Percentiles rank a stretch among this genome's conserved stretches.
These are phyloP conservation scores for Radiomyces spectabilis DNA, from an alignment of 192 early-diverging fungal genomes.

Conservation along the genomic window DNA sequence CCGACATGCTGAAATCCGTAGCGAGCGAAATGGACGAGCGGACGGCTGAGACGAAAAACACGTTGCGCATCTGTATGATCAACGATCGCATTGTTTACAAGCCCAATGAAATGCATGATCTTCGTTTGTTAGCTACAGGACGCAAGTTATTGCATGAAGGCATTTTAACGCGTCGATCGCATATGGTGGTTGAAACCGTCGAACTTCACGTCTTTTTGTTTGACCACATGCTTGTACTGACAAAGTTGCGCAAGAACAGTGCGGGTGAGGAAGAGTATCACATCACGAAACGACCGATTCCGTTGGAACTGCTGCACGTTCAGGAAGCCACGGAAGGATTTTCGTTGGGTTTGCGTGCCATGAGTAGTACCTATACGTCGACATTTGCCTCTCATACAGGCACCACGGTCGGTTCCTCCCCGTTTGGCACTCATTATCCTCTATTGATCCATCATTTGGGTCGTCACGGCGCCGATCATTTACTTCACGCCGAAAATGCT, in stretches of 20 bases:
- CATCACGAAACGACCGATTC: constrained; percentile 67
- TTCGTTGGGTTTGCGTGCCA: constrained; percentile 7
- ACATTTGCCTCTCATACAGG: not conserved
- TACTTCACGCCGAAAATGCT: constrained; percentile 67
- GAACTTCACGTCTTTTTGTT: constrained; percentile 80
- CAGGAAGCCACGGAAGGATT: constrained; percentile 18
- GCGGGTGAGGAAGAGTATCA: constrained; percentile 53
- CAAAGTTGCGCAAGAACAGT: constrained; percentile 43
- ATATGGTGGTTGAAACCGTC: constrained; percentile 39
- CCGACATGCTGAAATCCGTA: constrained; percentile 6
- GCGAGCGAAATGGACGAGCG: constrained; percentile 10
- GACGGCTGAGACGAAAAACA: constrained; percentile 6
- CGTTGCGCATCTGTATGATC: constrained; percentile 17
- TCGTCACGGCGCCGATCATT: constrained; percentile 54
- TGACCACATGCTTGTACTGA: constrained; percentile 78
- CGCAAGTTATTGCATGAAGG: constrained; percentile 75
- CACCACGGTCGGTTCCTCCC: constrained; percentile 6
- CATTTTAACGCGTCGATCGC: constrained; percentile 39
- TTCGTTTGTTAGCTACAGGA: constrained; percentile 62
- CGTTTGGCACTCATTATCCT: constrained; percentile 42
- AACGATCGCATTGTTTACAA: constrained; percentile 19
- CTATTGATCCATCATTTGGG: constrained; percentile 72
- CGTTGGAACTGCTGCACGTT: constrained; percentile 64
- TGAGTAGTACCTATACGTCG: constrained; percentile 1
- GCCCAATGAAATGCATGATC: constrained; percentile 38